Evolutionary conservation across 345 rosid genomes (phyloP).

Genomic region (Salix viminalis): DNA sequence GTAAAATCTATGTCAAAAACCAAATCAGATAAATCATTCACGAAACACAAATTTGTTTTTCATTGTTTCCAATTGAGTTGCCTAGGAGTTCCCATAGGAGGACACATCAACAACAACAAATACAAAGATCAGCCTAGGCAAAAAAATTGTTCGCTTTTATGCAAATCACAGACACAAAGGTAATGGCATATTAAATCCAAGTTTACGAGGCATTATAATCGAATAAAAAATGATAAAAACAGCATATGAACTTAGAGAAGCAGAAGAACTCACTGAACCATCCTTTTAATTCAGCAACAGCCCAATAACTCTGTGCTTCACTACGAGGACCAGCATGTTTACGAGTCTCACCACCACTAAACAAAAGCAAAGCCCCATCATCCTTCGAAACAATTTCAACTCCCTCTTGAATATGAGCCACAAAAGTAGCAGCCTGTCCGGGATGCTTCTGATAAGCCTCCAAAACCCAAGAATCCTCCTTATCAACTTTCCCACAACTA

Average conservation of each 20-base stretch:
- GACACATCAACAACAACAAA: neutral
- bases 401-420: slow-evolving; percentile 81
- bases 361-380: slow-evolving; percentile 70
- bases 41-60: too few relatives aligned
- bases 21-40: neutral
- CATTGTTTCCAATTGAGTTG: too few relatives aligned
- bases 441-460: slow-evolving; percentile 91
- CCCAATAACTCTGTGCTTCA: slow-evolving; percentile 99
- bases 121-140: neutral
- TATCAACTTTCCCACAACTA: slow-evolving; percentile 66
- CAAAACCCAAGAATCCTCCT: slow-evolving; percentile 91
- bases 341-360: slow-evolving; percentile 97
- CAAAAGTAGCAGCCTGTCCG: slow-evolving; percentile 85
- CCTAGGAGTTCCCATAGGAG: neutral
- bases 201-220: neutral
- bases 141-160: neutral
- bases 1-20: neutral
- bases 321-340: slow-evolving; percentile 95
- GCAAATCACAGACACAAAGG: too few relatives aligned
- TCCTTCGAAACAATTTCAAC: slow-evolving; percentile 57
- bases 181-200: neutral
- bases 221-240: neutral
- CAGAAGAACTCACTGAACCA: slow-evolving; percentile 80
- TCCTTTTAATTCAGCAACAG: slow-evolving; percentile 85
- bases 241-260: slow-evolving; percentile 7